Base-by-base conservation (phyloP, 2,329 filamentous ascomycete species). In the Aspergillus texensis region DNA sequence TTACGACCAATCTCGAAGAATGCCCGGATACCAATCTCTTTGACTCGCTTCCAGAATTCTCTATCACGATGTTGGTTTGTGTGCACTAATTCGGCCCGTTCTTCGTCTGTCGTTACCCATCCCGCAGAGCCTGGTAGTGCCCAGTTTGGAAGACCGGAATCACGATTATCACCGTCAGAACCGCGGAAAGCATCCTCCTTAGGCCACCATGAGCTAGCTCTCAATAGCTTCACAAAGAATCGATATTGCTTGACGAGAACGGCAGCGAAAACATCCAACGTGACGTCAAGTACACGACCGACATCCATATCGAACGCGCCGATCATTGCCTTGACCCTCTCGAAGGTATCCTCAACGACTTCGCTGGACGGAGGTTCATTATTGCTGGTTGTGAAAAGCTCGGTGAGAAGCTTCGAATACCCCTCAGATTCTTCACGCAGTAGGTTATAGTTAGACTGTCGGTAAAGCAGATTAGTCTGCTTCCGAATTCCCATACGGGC, bases 251-350 rank as follows among this genome's bases (percentile, higher is more conserved):
- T 96, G 72, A 99, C 92, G 58, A 99, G 86, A 0, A 96, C 90
- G 14, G 94, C 93, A 1, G 95, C 95, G 74, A 96, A 97, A 36
- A 98, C 93, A 74, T 99, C 95, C 21, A 99, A 85, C 0, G 93
- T 96, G 26, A 98, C 93, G 76, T 99, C 95, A 12, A 99, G 85
- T 5, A 96, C 94, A 72, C 96, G 88, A 56, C 95, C 96, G 43
- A 97, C 95, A 75, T 99, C 95, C 66, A 99, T 85, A 77, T 99
- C 94, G 74, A 99, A 99, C 9, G 95, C 95, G 62, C 95, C 95
- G 68, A 99, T 96, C 71, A 99, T 86, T 19, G 92, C 94, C 78
- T 97, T 97, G 66, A 99, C 90, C 67, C 90, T 89, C 75, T 97
- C 92, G 71, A 97, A 97, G 0, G 93, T 93, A 71, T 93, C 90